phyloP scores from a whole-genome alignment of 345 rosid species.

The Microcos paniculata region DNA sequence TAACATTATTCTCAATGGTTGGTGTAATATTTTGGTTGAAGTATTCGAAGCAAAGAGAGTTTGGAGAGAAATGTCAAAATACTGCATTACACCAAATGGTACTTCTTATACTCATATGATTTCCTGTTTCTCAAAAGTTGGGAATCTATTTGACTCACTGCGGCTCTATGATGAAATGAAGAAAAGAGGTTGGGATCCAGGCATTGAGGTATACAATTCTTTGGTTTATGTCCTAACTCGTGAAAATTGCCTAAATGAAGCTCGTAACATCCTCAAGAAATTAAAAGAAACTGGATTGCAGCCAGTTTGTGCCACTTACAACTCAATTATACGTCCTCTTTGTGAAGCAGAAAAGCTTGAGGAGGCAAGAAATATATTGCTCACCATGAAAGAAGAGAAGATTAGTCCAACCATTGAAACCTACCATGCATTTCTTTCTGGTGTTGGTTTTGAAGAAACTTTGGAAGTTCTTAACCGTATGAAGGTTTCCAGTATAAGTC shows the following conservation, averaged over 20 bases:
- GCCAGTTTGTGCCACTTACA: constrained; percentile 68
- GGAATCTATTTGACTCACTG: constrained; percentile 77
- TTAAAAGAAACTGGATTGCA: constrained; percentile 54
- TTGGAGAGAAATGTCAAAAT: constrained; percentile 81
- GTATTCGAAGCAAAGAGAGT: constrained; percentile 82
- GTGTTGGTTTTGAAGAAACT: constrained; percentile 46
- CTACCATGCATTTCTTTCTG: constrained; percentile 70
- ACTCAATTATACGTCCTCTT: constrained; percentile 69
- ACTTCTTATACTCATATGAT: constrained; percentile 70
- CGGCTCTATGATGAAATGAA: constrained; percentile 88
- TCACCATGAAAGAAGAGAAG: constrained; percentile 53
- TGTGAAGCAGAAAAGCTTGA: constrained; percentile 54
- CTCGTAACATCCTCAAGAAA: constrained; percentile 60
- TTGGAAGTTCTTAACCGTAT: constrained; percentile 54
- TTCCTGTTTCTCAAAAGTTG: constrained; percentile 78
- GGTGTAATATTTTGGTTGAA: constrained; percentile 70
- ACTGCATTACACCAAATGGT: constrained; percentile 62
- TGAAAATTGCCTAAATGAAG: constrained; percentile 68
- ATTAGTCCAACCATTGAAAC: constrained; percentile 59
- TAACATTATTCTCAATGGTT: constrained; percentile 74
- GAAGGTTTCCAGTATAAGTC: constrained; percentile 62
- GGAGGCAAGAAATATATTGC: constrained; percentile 60
- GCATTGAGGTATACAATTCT: constrained; percentile 67
- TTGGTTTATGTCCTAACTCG: constrained; percentile 65
- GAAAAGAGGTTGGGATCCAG: constrained; percentile 68